These are phyloP conservation scores for Globisporangium lucens DNA, from an alignment of 352 stramenopile genomes.

Conservation along the genomic window DNA sequence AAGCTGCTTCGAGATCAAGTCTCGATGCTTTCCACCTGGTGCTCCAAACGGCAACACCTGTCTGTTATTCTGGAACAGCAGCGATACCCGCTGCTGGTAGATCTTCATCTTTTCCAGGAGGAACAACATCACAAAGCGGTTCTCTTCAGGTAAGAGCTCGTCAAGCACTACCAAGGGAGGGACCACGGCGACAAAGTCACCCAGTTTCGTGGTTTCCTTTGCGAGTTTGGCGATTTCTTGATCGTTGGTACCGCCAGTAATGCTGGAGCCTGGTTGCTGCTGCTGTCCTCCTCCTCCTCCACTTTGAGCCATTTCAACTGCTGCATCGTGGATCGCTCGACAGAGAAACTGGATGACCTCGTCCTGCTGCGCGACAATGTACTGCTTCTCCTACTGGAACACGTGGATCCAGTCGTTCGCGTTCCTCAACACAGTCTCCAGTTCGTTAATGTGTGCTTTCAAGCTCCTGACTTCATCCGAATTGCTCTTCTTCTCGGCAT, in stretches of 20 bases:
- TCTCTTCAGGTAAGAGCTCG: constrained; percentile 45
- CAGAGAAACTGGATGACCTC: constrained; percentile 65
- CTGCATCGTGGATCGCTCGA: constrained; percentile 33
- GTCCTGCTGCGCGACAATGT: constrained; percentile 55
- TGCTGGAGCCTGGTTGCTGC: not conserved
- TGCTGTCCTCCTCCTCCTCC: not conserved
- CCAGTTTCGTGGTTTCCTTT: constrained; percentile 35
- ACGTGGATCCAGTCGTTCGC: constrained; percentile 46
- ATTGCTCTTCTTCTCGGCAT: constrained; percentile 14
- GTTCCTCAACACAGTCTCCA: constrained; percentile 31
- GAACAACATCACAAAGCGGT: constrained; percentile 45
- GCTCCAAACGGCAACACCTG: not conserved
- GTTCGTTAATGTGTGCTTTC: constrained; percentile 14
- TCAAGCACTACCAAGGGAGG: constrained; percentile 37
- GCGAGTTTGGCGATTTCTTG: constrained; percentile 18
- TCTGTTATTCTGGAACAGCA: constrained; percentile 27
- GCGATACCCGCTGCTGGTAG: constrained; percentile 54
- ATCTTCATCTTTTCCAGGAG: constrained; percentile 61
- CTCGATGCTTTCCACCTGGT: constrained; percentile 8
- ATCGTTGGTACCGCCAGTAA: constrained; percentile 5
- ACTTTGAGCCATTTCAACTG: constrained; percentile 12
- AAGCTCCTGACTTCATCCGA: constrained; percentile 16
- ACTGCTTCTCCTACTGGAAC: constrained; percentile 56
- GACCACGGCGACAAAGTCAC: constrained; percentile 28
- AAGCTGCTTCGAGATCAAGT: constrained; percentile 46